A percentile compares a stretch with the other conserved stretches of the same genome.
phyloP scores from a whole-genome alignment of 2,329 filamentous ascomycete species.

The Cordyceps cicadae region DNA sequence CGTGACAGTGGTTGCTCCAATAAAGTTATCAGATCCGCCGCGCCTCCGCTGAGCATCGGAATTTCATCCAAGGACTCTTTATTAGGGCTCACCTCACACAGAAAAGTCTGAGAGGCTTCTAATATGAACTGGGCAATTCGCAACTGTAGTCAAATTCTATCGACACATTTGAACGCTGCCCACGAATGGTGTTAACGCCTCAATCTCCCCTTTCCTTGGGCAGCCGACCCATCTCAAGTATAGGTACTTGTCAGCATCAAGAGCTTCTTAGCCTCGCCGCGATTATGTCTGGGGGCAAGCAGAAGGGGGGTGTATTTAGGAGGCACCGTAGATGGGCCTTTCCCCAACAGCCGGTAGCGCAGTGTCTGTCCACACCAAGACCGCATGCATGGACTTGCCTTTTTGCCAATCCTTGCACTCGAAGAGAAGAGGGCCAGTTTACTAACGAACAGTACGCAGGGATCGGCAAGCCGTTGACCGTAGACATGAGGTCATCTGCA shows the following conservation, averaged over 20 bases:
- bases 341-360: neutral
- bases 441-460: neutral
- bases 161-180: neutral
- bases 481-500: neutral
- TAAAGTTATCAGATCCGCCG: constrained; percentile 32
- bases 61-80: neutral
- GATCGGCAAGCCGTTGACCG: neutral
- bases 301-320: neutral
- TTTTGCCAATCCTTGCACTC: neutral
- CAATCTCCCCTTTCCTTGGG: no score
- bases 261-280: no score
- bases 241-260: no score
- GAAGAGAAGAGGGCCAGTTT: neutral
- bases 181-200: no score
- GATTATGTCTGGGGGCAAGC: no score
- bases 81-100: neutral
- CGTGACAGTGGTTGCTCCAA: no score
- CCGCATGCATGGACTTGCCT: neutral
- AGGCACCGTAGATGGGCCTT: neutral
- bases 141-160: neutral
- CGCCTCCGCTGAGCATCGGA: constrained; percentile 5
- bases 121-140: neutral
- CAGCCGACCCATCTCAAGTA: no score
- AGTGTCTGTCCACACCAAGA: neutral
- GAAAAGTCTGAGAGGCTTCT: neutral